These are phyloP conservation scores for Colletotrichum magnum DNA, from an alignment of 2,329 filamentous ascomycete genomes.

Conservation along the genomic window DNA sequence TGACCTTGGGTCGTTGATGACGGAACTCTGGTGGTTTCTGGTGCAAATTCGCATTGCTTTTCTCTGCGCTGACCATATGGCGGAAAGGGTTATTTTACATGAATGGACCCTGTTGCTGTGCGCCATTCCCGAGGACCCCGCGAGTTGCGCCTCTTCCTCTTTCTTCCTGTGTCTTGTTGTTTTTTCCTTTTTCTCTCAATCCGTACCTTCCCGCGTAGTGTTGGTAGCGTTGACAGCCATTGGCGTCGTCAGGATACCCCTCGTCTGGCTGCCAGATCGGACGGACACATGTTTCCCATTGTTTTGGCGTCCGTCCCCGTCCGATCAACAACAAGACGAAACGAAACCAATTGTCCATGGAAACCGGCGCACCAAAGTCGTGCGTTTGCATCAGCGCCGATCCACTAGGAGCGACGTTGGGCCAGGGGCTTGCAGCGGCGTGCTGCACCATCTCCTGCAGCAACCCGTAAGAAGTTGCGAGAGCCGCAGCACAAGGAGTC, in stretches of 20 bases:
- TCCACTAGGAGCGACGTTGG: conserved; percentile 36
- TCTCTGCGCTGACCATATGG: conserved; percentile 3
- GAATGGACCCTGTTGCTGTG: conserved; percentile 24
- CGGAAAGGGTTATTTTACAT: conserved; percentile 28
- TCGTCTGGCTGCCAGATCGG: conserved; percentile 4
- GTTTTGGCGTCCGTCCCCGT: conserved; percentile 35
- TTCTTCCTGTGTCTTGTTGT: background rate
- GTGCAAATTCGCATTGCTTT: conserved; percentile 24
- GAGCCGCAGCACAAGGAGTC: conserved; percentile 29
- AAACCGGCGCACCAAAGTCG: conserved; percentile 36
- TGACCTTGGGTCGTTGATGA: conserved; percentile 38
- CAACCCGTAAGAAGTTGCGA: conserved; percentile 29
- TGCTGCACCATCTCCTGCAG: conserved; percentile 20
- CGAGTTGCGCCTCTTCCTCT: background rate
- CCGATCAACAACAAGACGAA: conserved; percentile 39
- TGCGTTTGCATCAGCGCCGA: conserved; percentile 36
- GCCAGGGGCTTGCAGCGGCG: conserved; percentile 42
- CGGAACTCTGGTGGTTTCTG: conserved; percentile 28
- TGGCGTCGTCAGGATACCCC: background rate
- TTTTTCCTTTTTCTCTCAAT: too few species aligned
- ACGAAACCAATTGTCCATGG: conserved; percentile 39
- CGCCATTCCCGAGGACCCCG: background rate
- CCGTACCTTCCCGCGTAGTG: background rate
- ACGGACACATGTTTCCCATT: conserved; percentile 32
- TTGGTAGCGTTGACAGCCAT: background rate